These are phyloP conservation scores for Thelonectria olida DNA, from an alignment of 2,329 filamentous ascomycete species.

Conservation along the genomic window DNA sequence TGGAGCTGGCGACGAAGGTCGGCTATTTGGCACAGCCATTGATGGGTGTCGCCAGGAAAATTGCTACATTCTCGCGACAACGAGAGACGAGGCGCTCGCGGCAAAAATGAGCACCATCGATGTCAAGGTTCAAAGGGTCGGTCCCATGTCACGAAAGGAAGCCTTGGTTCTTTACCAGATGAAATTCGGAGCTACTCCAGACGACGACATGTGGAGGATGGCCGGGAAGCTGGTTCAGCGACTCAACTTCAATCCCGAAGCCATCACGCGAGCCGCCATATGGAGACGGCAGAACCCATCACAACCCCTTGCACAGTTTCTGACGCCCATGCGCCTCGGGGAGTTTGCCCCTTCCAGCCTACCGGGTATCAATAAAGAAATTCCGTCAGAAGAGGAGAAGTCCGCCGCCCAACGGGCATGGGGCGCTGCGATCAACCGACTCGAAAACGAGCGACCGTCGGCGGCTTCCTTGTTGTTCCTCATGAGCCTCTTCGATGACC, in stretches of 20 bases:
- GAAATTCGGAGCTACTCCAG: neutral
- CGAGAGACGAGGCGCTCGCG: neutral
- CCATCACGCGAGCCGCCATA: neutral
- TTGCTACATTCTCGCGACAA: neutral
- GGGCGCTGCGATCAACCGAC: neutral
- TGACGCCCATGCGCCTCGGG: neutral
- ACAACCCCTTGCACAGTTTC: neutral
- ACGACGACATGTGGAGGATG: neutral
- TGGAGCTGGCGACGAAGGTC: neutral
- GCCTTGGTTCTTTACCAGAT: neutral
- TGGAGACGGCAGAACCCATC: neutral
- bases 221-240: neutral
- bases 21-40: neutral
- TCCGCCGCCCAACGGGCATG: neutral
- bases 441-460: neutral
- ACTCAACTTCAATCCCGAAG: neutral
- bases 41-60: neutral
- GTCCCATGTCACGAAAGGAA: neutral
- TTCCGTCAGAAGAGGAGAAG: neutral
- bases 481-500: neutral
- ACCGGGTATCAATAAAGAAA: neutral
- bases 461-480: neutral
- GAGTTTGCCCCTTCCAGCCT: neutral
- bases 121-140: neutral
- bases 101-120: neutral